These are phyloP conservation scores for Geotrichum klebahnii DNA, from an alignment of 1,139 yeast species.

Conservation along the genomic window DNA sequence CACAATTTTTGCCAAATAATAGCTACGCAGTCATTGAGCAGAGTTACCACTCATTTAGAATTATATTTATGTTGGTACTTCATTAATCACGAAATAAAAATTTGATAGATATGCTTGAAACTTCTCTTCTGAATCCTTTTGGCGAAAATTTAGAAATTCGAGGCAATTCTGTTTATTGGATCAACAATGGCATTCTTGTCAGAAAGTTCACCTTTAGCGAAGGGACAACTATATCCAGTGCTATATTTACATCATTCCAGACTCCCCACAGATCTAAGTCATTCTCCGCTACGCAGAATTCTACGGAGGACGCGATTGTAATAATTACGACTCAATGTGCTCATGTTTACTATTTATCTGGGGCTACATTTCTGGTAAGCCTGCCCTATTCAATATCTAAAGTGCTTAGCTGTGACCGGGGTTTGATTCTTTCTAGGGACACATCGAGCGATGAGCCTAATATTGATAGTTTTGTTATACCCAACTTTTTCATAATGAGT, in stretches of 20 bases:
- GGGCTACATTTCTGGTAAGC: conserved; percentile 54
- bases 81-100: no score
- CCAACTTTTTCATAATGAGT: conserved; percentile 56
- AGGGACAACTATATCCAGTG: conserved; percentile 43
- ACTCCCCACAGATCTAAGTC: conserved; percentile 13
- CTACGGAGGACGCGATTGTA: conserved; percentile 33
- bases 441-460: conserved; percentile 12
- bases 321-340: conserved; percentile 21
- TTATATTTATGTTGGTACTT: background rate
- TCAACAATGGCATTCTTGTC: conserved; percentile 49
- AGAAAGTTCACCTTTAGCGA: conserved; percentile 51
- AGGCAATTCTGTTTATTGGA: conserved; percentile 41
- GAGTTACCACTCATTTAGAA: background rate
- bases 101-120: background rate
- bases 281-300: conserved; percentile 26
- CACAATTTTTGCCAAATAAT: no score
- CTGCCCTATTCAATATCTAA: conserved; percentile 58
- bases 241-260: conserved; percentile 48
- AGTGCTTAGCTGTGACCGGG: conserved; percentile 60
- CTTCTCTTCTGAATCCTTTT: conserved; percentile 4
- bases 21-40: no score
- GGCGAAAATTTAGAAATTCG: conserved; percentile 15
- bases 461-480: conserved; percentile 18
- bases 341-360: conserved; percentile 54
- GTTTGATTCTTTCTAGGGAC: conserved; percentile 58